Evolutionary conservation across 83 land plant genomes (phyloP).

Genomic region (Thuja plicata): DNA sequence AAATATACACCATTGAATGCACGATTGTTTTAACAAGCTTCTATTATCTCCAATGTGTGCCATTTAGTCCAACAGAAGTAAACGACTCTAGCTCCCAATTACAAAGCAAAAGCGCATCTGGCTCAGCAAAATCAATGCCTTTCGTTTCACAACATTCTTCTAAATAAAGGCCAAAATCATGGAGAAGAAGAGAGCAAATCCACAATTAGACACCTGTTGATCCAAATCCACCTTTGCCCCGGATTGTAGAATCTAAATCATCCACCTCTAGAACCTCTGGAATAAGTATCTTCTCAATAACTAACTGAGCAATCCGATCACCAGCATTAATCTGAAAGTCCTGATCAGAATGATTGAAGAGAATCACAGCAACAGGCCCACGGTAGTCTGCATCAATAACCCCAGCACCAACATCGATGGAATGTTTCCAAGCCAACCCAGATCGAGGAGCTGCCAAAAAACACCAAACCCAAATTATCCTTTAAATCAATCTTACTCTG

Average conservation of each 20-base stretch:
- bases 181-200: neutral
- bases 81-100: too few relatives aligned
- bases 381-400: constrained; percentile 97
- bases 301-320: constrained; percentile 88
- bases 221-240: constrained; percentile 89
- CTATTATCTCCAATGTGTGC: too few relatives aligned
- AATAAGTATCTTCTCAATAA: constrained; percentile 80
- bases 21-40: neutral
- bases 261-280: constrained; percentile 79
- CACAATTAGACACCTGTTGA: constrained; percentile 75
- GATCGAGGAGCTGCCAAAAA: constrained; percentile 80
- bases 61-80: neutral
- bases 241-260: constrained; percentile 69
- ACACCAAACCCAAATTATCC: too few relatives aligned
- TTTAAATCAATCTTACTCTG: neutral
- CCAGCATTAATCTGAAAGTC: constrained; percentile 84
- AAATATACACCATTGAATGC: neutral
- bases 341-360: constrained; percentile 89
- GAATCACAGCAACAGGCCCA: constrained; percentile 85
- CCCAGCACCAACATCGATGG: constrained; percentile 93
- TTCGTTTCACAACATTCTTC: neutral
- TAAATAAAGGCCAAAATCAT: too few relatives aligned
- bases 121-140: neutral
- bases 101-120: neutral
- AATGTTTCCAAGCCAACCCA: constrained; percentile 90